Evolutionary conservation across 768 basidiomycete genomes (phyloP), one percentile per base, ranked within the genome.

Genomic region (Amanita subjunquillea): DNA sequence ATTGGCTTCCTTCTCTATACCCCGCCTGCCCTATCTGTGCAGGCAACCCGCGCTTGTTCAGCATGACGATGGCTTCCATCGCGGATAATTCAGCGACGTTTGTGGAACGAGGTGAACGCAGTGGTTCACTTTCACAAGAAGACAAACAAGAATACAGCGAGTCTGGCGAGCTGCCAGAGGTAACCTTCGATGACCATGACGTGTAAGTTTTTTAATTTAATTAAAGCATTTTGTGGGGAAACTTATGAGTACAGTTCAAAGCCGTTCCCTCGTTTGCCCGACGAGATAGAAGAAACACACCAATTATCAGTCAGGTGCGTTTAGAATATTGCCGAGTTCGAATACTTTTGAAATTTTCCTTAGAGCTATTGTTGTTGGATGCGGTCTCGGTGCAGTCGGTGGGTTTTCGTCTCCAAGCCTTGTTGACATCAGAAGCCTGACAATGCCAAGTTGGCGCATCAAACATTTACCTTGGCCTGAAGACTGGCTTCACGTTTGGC

Each of bases 401-500:
- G 45, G 45, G 62, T 60, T 7, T 27, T 38, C 10, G 17, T 46
- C 22, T 50, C 2, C 34, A 20, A 6, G n/a, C 4, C 8, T 20
- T 23, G 8, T 10, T 42, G 23, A 37, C n/a, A 27, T 42, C 29
- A 49, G 8, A 23, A 10, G 13, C 23, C 17, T 13, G 42, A 20
- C 17, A 12, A 42, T 27, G 20, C 12, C 9, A 37, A 62, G 76
- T 83, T 25, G 74, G 77, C 44, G 78, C 82, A 10, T 79, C 78
- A 45, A 81, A 82, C 62, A 77, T 85, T 54, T 83, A 85, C 62
- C 76, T 83, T 20, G 80, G 83, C 37, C 63, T 84, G 54, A 83
- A 85, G 67, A 83, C 82, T 1, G 82, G 82, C 22, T 82, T 80
- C 62, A 81, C 79, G 2, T 82, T 83, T 61, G 82, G 80, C 29